Conservation (phyloP, 2,329 filamentous ascomycete genomes). For the Cadophora gregata region DNA sequence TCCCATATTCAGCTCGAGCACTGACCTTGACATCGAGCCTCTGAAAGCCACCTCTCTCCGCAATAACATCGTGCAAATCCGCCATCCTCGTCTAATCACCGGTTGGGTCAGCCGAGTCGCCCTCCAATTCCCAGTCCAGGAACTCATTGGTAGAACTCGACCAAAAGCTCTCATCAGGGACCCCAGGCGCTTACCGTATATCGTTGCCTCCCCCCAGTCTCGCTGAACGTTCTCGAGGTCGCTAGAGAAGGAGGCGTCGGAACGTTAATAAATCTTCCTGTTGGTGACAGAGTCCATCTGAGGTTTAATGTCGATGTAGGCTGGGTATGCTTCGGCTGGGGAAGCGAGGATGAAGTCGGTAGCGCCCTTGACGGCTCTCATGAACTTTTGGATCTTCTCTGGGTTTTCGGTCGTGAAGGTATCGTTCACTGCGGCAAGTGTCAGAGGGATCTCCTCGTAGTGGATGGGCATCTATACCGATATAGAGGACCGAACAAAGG, state of each 20-base stretch:
- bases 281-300: conserved; percentile 71
- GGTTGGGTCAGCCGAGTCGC: conserved; percentile 68
- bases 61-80: conserved; percentile 70
- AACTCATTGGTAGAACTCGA: conserved; percentile 80
- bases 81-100: conserved; percentile 80
- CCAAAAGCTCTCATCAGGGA: conserved; percentile 66
- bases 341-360: conserved; percentile 73
- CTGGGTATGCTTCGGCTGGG: conserved; percentile 67
- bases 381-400: conserved; percentile 69
- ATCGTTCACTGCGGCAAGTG: conserved; percentile 58
- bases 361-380: conserved; percentile 75
- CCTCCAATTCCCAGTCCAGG: conserved; percentile 68
- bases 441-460: not conserved
- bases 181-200: conserved; percentile 76
- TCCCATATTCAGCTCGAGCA: conserved; percentile 13
- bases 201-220: conserved; percentile 80
- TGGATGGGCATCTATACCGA: conserved; percentile 52
- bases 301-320: conserved; percentile 76
- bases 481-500: conserved; percentile 84
- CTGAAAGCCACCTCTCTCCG: conserved; percentile 67
- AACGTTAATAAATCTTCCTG: conserved; percentile 80
- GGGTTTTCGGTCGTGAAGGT: conserved; percentile 69
- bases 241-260: conserved; percentile 76
- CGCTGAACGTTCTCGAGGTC: conserved; percentile 77
- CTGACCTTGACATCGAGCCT: conserved; percentile 47